Conservation (phyloP, 2,329 filamentous ascomycete genomes). For the Alternaria brassicae region DNA sequence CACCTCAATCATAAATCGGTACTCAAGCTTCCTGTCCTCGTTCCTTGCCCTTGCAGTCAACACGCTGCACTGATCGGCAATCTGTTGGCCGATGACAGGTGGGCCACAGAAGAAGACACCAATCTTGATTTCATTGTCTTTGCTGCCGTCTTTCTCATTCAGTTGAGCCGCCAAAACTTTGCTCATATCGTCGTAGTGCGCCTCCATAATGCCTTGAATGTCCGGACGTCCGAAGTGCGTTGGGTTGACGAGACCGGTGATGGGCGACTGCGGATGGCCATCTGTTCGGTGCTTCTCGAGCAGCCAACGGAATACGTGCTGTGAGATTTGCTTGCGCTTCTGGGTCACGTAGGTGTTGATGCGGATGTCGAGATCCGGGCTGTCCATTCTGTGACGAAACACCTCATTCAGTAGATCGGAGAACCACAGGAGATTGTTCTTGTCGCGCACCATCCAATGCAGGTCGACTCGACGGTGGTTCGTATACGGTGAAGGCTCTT, state of each 20-base stretch:
- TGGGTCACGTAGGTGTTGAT: constrained; percentile 65
- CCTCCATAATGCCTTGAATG: constrained; percentile 60
- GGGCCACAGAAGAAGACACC: constrained; percentile 66
- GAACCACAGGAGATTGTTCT: constrained; percentile 65
- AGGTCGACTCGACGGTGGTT: constrained; percentile 63
- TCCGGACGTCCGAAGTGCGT: constrained; percentile 65
- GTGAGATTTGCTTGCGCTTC: constrained; percentile 61
- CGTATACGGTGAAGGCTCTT: constrained; percentile 36
- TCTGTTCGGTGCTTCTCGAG: constrained; percentile 64
- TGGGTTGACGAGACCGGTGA: constrained; percentile 62
- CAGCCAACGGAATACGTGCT: constrained; percentile 64
- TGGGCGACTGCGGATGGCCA: constrained; percentile 59
- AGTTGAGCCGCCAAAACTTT: constrained; percentile 35
- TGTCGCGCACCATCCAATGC: constrained; percentile 67
- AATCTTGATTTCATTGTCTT: constrained; percentile 53
- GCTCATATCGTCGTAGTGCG: constrained; percentile 62
- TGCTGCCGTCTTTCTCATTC: constrained; percentile 26
- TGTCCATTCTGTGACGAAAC: constrained; percentile 46
- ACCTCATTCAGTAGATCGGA: constrained; percentile 62
- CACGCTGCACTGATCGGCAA: constrained; percentile 62
- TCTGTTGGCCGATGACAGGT: constrained; percentile 61
- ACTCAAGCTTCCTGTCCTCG: constrained; percentile 62
- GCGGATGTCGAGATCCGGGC: constrained; percentile 58
- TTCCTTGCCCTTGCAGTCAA: constrained; percentile 60
- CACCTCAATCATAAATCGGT: constrained; percentile 66